Evolutionary conservation across 352 stramenopile genomes (phyloP), one percentile per base, ranked within the genome.

Genomic region (Phytopythium helicoides): DNA sequence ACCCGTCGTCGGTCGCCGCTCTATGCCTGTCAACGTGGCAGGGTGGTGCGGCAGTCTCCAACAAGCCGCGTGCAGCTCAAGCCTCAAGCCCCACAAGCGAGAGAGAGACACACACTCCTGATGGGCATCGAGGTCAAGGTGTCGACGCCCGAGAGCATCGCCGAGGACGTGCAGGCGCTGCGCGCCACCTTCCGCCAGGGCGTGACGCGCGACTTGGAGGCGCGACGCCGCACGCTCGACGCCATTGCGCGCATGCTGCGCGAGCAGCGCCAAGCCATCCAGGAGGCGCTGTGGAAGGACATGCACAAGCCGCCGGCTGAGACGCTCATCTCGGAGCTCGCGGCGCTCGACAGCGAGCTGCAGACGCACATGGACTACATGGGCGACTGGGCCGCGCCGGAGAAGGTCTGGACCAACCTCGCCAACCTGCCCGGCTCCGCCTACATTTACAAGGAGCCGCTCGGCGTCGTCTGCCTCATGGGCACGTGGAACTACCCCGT

Each of bases 401-500:
- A 80, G 59, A 60, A 64, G 16, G 66, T 87, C n/a, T 57, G 48
- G 58, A 87, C 64, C 40, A 80, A 78, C 47, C 39, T 88, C 33
- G 48, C 57, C 51, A 84, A 77, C 54, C 56, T 87, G 19, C 76
- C 79, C 1, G 68, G 81, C 46, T 48, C 46, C 22, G 73, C 72
- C 47, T 85, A 71, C 46, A 55, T 94, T 25, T 64, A 82, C 35
- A 60, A 62, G 3, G 82, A 93, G 31, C 80, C 83, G n/a, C 67
- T 93, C 21, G 86, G 90, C 45, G 79, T 94, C 37, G 86, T 93
- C 3, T 89, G 80, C 38, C 55, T 97, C 62, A 85, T 98, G 6
- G 73, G 73, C 22, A 89, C 82, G 62, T 98, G 86, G 82, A 98
- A 98, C 55, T 98, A 96, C 56, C 92, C 92, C 2, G 53, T 97